Conservation (phyloP, 1,139 yeast species). For the Hansenula lynferdii region DNA sequence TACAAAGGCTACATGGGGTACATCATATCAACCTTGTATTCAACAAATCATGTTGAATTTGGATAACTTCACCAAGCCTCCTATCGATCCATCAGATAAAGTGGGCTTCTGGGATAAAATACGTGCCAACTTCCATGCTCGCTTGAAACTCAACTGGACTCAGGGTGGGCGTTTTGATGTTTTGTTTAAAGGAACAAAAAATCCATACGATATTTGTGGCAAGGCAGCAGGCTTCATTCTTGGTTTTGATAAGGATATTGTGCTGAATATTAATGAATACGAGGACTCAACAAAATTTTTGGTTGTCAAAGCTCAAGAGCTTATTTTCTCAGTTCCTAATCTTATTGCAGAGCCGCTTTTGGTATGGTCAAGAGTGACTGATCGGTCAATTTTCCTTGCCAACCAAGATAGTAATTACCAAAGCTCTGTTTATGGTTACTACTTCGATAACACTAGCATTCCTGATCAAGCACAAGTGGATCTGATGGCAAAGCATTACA, state of each 20-base stretch:
- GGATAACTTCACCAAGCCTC: slow-evolving; percentile 80
- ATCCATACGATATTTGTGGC: slow-evolving; percentile 72
- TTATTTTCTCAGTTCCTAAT: slow-evolving; percentile 68
- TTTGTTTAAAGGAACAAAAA: slow-evolving; percentile 58
- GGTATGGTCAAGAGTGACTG: slow-evolving; percentile 54
- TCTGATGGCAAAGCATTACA: slow-evolving; percentile 21
- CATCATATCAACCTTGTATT: slow-evolving; percentile 77
- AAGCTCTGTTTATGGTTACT: slow-evolving; percentile 47
- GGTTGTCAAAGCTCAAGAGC: slow-evolving; percentile 58
- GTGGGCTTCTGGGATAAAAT: slow-evolving; percentile 80
- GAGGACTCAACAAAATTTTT: slow-evolving; percentile 61
- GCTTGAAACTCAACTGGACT: slow-evolving; percentile 41
- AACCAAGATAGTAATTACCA: slow-evolving; percentile 36
- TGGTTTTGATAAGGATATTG: slow-evolving; percentile 68
- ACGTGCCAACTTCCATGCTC: slow-evolving; percentile 56
- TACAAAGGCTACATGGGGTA: slow-evolving; percentile 81
- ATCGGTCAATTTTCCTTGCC: slow-evolving; percentile 40
- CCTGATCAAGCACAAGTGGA: slow-evolving; percentile 18
- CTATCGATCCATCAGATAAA: slow-evolving; percentile 77
- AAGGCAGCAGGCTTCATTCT: slow-evolving; percentile 75
- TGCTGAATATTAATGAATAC: slow-evolving; percentile 53
- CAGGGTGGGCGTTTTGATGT: slow-evolving; percentile 53
- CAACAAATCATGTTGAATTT: slow-evolving; percentile 77
- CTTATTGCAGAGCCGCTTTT: slow-evolving; percentile 53
- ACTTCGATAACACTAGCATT: slow-evolving; percentile 30